Evolutionary conservation across 2,329 filamentous ascomycete species (phyloP), one percentile per base, ranked within the genome.

Genomic region (Colletotrichum plurivorum): DNA sequence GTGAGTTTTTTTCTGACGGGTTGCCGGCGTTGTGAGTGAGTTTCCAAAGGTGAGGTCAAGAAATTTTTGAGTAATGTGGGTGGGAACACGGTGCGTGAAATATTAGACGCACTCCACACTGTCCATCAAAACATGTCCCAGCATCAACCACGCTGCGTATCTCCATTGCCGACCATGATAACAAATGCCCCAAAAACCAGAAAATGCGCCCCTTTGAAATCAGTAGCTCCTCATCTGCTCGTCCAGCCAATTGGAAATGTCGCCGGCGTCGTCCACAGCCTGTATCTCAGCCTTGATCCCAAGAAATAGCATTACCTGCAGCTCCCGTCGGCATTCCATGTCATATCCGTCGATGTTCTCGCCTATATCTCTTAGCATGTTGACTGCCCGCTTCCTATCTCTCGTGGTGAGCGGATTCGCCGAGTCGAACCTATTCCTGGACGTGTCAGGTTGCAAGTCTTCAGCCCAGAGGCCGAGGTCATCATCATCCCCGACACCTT

Each of bases 221-320:
- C 43, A 65, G 2, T 16, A 16, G 4, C 39, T 18, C 10, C 2
- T 2, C 45, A 89, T 76, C 57, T 81, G 78, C 2, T 71, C 60
- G 56, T 89, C 82, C 4, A 90, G 76, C 87, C 88, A 90, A 0
- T 71, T 41, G 0, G 80, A 78, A 5, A 90, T 73, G 56, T 86
- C 80, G 0, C 88, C 87, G 9, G 79, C 80, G 4, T 87, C 82
- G 63, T 93, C 90, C 7, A 93, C 79, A 18, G 90, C 86, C 74
- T 96, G 92, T 58, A 95, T 93, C 76, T 96, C 93, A 0, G 91
- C 92, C 75, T 95, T 96, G 55, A 90, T 74, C 60, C 92, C 92
- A 58, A 95, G 81, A 81, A 93, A 86, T 20, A 95, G 79, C 92
- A 95, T 94, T 1, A 85, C 73, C 74, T 94, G 93, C 16, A 95